Evolutionary conservation across 176 grass and related monocot genomes (phyloP), one percentile per base, ranked within the genome.

Genomic region (Oryza glumipatula): DNA sequence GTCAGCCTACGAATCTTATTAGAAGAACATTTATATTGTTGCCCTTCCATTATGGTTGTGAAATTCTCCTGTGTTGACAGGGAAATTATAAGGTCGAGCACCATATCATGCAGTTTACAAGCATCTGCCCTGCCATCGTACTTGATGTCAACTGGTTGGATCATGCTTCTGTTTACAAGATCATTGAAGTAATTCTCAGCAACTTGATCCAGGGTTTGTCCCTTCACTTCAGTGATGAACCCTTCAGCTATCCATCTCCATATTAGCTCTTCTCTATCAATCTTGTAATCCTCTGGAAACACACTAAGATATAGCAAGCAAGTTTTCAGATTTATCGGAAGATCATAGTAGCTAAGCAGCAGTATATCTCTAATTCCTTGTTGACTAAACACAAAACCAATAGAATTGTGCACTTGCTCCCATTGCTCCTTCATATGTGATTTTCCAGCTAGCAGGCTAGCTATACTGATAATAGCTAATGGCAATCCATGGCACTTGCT

Each of bases 191-290:
- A 78, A 6, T 32, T 63, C 0, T 85, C 4, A 6, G 66, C 83
- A 1, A 72, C 24, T 35, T 85, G 36, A 1, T 71, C 22, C 49
- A 85, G 17, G 6, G 19, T 56, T 43, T 26, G 24, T 0, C 24
- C 24, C 24, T 26, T 26, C 24, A 26, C 24, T 26, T 26, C 24
- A 26, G 1, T 7, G 61, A 85, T 15, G 54, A 85, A 78, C 4
- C 74, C 83, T 71, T 85, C 83, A 15, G 74, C 83, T n/a, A 71
- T 71, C 83, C 74, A 85, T 78, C 28, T 78, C 66, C 7, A 11
- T 63, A 47, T 85, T 8, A 85, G 7, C 46, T 32, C 2, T 64
- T 16, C 3, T 61, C 7, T 21, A 0, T 1, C 0, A 10, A 78
- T 85, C 12, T 5, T 8, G 1, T 17, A 71, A 70, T 86, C 84